Evolutionary conservation across 2,329 filamentous ascomycete species (phyloP).

Genomic region (Fusarium euwallaceae): DNA sequence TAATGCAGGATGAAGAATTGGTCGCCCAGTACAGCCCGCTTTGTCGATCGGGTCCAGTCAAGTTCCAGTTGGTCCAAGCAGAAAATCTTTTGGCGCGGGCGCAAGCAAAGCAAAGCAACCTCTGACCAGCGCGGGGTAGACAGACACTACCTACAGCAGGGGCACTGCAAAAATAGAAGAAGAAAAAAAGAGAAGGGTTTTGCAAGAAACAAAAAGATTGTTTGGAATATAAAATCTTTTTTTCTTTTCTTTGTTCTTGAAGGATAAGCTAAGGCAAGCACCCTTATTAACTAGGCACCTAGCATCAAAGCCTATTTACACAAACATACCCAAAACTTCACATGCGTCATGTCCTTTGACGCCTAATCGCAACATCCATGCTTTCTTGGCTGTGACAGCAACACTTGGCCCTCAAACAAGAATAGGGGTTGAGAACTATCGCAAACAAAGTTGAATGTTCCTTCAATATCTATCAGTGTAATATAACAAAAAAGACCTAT

Average conservation of each 20-base stretch:
- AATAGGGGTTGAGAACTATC: background rate
- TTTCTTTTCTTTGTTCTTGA: background rate
- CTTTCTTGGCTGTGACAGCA: background rate
- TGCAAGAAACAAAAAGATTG: background rate
- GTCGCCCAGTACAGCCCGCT: slow-evolving; percentile 17
- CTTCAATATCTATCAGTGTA: no score
- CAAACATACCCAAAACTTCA: slow-evolving; percentile 1
- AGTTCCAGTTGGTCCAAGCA: slow-evolving; percentile 30
- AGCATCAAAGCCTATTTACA: background rate
- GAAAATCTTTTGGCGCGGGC: slow-evolving; percentile 45
- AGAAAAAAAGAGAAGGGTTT: background rate
- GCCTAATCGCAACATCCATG: slow-evolving; percentile 21
- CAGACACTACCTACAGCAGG: background rate
- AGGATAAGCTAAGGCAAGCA: background rate
- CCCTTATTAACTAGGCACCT: background rate
- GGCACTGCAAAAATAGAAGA: background rate
- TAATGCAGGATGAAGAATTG: slow-evolving; percentile 49
- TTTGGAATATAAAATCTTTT: background rate
- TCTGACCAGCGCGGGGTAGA: slow-evolving; percentile 42
- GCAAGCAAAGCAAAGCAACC: background rate
- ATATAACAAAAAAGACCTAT: background rate
- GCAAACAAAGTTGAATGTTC: background rate
- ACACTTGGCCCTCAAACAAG: background rate
- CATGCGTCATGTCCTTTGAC: slow-evolving; percentile 41
- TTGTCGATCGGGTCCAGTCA: slow-evolving; percentile 33